phyloP scores from a whole-genome alignment of 192 early-diverging fungal genomes.

The Gryganskiella cystojenkinii region DNA sequence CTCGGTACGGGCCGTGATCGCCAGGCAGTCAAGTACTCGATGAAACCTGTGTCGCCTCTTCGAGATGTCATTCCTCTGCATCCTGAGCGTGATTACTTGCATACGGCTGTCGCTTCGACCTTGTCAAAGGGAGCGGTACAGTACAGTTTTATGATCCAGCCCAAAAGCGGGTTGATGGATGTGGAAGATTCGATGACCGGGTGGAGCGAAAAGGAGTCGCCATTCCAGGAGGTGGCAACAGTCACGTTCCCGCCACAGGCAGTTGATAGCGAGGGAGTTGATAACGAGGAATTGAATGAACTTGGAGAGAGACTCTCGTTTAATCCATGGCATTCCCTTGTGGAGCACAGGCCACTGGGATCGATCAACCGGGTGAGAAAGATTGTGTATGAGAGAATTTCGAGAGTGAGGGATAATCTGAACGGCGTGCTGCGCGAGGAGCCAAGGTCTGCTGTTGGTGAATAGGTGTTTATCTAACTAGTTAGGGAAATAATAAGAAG shows the following conservation, averaged over 20 bases:
- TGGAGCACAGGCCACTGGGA: slow-evolving; percentile 27
- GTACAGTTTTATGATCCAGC: slow-evolving; percentile 37
- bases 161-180: slow-evolving; percentile 13
- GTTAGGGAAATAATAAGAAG: slow-evolving; percentile 11
- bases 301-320: slow-evolving; percentile 43
- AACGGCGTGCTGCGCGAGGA: slow-evolving; percentile 36
- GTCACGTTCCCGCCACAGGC: slow-evolving; percentile 37
- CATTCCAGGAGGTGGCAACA: slow-evolving; percentile 29
- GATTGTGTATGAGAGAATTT: slow-evolving; percentile 45
- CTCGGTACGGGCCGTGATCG: slow-evolving; percentile 23
- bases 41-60: slow-evolving; percentile 10
- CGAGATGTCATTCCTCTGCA: slow-evolving; percentile 9
- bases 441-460: slow-evolving; percentile 5
- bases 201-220: slow-evolving; percentile 30
- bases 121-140: slow-evolving; percentile 5
- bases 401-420: slow-evolving; percentile 22
- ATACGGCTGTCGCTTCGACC: slow-evolving; percentile 17
- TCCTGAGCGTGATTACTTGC: slow-evolving; percentile 19
- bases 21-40: slow-evolving; percentile 37
- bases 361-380: slow-evolving; percentile 30
- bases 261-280: slow-evolving; percentile 19
- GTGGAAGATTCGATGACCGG: slow-evolving; percentile 36
- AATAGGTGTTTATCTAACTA: slow-evolving; percentile 11
- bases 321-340: slow-evolving; percentile 41
- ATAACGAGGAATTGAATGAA: slow-evolving; percentile 4